Evolutionary conservation across 75 land plant genomes (phyloP).

Genomic region (Cupressus sempervirens): DNA sequence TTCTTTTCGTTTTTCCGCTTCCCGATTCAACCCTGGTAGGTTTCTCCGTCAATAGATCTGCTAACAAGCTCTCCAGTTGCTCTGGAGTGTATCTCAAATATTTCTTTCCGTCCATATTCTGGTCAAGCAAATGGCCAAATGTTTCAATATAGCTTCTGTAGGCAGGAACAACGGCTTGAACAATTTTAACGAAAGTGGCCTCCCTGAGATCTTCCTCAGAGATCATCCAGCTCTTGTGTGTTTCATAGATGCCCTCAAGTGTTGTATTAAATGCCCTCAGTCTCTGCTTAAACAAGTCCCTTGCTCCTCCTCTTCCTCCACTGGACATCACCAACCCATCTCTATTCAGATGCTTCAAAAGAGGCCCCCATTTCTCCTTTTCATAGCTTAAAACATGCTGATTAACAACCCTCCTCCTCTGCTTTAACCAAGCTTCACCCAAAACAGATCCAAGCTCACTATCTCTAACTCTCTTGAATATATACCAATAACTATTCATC

Average conservation of each 20-base stretch:
- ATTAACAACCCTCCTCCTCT: conserved; percentile 24
- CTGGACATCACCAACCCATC: conserved; percentile 25
- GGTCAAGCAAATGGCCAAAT: conserved; percentile 7
- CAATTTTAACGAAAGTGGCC: conserved; percentile 18
- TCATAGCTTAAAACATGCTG: conserved; percentile 30
- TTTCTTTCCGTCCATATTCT: not conserved
- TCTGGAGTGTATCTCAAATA: conserved; percentile 32
- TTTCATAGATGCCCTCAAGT: conserved; percentile 22
- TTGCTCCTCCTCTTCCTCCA: conserved; percentile 21
- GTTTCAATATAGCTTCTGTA: conserved; percentile 15
- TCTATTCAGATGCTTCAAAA: conserved; percentile 21
- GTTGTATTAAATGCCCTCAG: conserved; percentile 27
- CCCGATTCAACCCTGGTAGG: no score
- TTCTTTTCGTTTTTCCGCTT: no score
- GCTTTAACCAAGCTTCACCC: conserved; percentile 30
- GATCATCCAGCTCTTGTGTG: conserved; percentile 30
- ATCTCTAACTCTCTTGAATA: conserved; percentile 29
- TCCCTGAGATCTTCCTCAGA: conserved; percentile 28
- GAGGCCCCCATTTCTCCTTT: conserved; percentile 33
- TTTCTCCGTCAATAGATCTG: conserved; percentile 19
- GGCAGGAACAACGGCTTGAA: conserved; percentile 24
- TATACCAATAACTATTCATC: conserved; percentile 37
- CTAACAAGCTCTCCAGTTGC: conserved; percentile 18
- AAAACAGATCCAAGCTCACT: conserved; percentile 31
- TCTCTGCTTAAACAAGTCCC: conserved; percentile 29